Evolutionary conservation across 192 early-diverging fungal genomes (phyloP).

Genomic region (Funneliformis geosporum): DNA sequence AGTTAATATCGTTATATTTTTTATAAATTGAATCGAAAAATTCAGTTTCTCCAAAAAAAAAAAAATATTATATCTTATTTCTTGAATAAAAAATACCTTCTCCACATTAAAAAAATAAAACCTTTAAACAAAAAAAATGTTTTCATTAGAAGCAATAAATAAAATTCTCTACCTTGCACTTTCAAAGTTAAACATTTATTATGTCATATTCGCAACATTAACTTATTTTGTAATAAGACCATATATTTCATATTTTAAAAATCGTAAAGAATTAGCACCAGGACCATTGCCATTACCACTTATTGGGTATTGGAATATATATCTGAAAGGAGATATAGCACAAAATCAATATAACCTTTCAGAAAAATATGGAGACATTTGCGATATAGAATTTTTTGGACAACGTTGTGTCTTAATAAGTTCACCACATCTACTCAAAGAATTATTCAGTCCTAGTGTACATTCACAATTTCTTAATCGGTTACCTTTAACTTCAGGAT

Average conservation of each 20-base stretch:
- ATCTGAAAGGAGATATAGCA: constrained; percentile 11
- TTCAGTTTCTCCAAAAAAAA: too few relatives aligned
- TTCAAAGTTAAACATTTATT: neutral
- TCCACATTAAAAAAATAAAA: too few relatives aligned
- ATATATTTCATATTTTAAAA: constrained; percentile 4
- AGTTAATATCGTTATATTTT: too few relatives aligned
- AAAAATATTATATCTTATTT: too few relatives aligned
- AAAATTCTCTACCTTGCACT: too few relatives aligned
- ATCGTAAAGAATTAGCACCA: neutral
- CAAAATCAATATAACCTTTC: constrained; percentile 5
- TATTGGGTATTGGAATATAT: constrained; percentile 8
- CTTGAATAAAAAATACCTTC: too few relatives aligned
- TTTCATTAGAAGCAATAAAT: too few relatives aligned
- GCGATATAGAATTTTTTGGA: constrained; percentile 23
- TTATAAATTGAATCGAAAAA: too few relatives aligned
- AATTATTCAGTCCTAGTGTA: constrained; percentile 26
- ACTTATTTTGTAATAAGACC: neutral
- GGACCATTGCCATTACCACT: constrained; percentile 23
- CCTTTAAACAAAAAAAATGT: too few relatives aligned
- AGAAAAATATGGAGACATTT: constrained; percentile 20
- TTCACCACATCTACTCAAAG: constrained; percentile 10
- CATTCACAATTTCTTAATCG: constrained; percentile 12
- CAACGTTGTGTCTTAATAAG: constrained; percentile 1
- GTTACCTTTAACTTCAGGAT: neutral
- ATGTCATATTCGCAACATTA: neutral